A percentile compares a stretch with the other conserved stretches of the same genome.
These are phyloP conservation scores for Reticulascus tulasneorum DNA, from an alignment of 2,329 filamentous ascomycete species.

Conservation along the genomic window DNA sequence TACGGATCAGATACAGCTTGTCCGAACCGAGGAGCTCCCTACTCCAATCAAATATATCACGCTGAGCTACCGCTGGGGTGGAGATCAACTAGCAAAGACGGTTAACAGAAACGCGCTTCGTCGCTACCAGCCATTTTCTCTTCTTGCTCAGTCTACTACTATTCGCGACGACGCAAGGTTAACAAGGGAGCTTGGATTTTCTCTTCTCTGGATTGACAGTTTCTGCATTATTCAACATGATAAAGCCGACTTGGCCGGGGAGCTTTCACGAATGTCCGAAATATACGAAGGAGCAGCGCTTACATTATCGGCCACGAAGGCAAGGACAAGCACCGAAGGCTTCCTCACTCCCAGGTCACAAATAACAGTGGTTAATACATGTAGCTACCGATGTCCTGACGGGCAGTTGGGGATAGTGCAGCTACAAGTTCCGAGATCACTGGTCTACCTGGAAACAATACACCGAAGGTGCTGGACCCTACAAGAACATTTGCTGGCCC, in stretches of 20 bases:
- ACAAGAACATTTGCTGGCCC: too few species aligned
- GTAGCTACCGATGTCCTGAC: too few species aligned
- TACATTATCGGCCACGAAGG: background rate
- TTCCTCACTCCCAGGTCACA: too few species aligned
- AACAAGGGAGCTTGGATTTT: conserved; percentile 1
- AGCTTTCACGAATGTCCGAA: background rate
- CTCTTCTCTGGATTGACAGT: conserved; percentile 11
- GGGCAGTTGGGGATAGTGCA: too few species aligned
- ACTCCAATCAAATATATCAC: background rate
- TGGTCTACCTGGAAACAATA: too few species aligned
- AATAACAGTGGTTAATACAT: too few species aligned
- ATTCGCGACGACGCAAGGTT: background rate
- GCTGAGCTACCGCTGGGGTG: background rate
- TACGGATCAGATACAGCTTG: too few species aligned
- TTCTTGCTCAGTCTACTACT: background rate
- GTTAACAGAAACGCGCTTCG: background rate
- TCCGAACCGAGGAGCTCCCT: too few species aligned
- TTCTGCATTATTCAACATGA: conserved; percentile 14
- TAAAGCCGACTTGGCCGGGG: background rate
- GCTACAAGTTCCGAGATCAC: too few species aligned
- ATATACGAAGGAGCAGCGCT: background rate
- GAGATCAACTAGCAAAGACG: conserved; percentile 1
- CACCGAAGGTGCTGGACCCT: too few species aligned
- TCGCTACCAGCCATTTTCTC: too few species aligned
- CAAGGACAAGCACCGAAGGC: background rate